Conservation (phyloP, 148 eudicot genomes). For the Gaultheria prostrata region DNA sequence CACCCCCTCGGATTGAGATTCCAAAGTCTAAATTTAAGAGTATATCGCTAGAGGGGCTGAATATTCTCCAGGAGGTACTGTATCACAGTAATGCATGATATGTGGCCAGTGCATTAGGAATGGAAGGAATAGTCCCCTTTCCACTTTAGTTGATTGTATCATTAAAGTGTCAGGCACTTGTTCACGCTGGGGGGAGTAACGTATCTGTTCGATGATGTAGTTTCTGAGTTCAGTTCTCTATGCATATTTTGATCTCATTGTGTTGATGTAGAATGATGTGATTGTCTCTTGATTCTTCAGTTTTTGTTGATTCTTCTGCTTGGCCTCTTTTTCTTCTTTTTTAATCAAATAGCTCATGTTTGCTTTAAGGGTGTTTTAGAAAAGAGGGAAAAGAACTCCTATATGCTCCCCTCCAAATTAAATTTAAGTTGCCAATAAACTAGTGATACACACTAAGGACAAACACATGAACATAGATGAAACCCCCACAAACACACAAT, state of each 20-base stretch:
- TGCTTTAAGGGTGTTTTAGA: too few species aligned
- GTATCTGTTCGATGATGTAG: not conserved
- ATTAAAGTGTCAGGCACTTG: not conserved
- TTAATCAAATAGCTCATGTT: too few species aligned
- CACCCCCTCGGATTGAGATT: conserved; percentile 62
- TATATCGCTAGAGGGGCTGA: conserved; percentile 73
- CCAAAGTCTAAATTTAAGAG: conserved; percentile 36
- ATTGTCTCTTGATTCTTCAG: not conserved
- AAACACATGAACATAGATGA: too few species aligned
- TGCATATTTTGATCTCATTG: not conserved
- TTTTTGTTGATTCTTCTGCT: too few species aligned
- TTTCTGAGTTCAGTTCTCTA: not conserved
- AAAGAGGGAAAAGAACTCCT: too few species aligned
- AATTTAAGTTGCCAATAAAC: too few species aligned
- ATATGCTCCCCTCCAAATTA: too few species aligned
- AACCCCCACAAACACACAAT: too few species aligned
- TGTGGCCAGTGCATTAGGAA: not conserved
- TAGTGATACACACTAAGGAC: too few species aligned
- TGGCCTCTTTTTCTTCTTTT: too few species aligned
- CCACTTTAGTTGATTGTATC: not conserved
- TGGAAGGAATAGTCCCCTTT: not conserved
- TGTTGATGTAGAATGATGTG: not conserved
- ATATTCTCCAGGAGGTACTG: conserved; percentile 30
- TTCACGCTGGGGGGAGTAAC: not conserved
- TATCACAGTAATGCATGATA: too few species aligned